Base-by-base conservation (phyloP, 2,329 filamentous ascomycete genomes). In the Kalaharituber pfeilii region DNA sequence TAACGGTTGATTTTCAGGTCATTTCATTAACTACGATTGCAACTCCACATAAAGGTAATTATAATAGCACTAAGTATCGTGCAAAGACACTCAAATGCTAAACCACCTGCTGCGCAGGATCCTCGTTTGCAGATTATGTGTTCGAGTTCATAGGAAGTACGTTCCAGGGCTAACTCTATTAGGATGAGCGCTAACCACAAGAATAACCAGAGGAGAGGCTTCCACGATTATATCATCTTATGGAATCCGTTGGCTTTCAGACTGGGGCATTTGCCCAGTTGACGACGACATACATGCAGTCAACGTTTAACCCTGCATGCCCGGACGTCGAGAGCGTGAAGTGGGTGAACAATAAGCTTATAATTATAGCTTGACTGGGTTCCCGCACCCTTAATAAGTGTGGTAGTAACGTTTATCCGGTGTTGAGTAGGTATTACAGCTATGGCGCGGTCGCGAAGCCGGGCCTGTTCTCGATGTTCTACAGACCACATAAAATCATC, bases 181-280 rank as follows among this genome's bases (percentile, higher is more conserved):
- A 45, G 39, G 27, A 6, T 20, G 26, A 47, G 9, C 52, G 33
- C 13, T 11, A 33, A 13, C 8, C 15, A 53, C 42, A 11, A 29
- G n/a, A 22, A 27, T 57, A 60, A 28, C 59, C 45, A 50, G 55
- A 54, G n/a, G 25, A 59, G 49, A 53, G 56, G 8, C 60, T 62
- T 8, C 60, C 59, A 45, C 54, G 51, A 28, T 53, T 63, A 13
- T 80, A 80, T 61, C 67, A 70, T 11, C 58, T 75, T 26, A 69
- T 79, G 36, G 68, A 74, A 58, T 67, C 67, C 15, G 64, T 73
- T 0, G 78, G 78, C 0, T 66, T 80, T 20, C 73, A 76, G 49
- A 80, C 77, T 0, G 73, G 71, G 11, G 79, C 78, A 0, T 82
- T 82, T 62, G 68, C 69, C 25, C 78, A 82, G 67, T 68, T 82